A percentile compares a stretch with the other conserved stretches of the same genome.
Conservation (phyloP, 2,329 filamentous ascomycete species). For the Rutstroemia sp. region DNA sequence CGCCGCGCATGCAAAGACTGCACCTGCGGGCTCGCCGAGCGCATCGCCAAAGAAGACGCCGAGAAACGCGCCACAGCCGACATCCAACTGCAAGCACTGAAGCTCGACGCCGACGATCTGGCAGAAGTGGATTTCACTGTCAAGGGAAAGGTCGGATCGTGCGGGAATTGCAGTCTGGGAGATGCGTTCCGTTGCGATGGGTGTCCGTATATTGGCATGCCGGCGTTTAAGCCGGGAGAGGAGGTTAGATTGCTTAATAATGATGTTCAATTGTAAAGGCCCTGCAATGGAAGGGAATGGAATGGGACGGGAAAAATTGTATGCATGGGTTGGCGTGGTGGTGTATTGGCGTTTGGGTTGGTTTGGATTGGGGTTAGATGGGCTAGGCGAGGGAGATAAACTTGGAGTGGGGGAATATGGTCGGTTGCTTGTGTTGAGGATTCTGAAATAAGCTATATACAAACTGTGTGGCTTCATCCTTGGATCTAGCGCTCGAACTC, state of each 20-base stretch:
- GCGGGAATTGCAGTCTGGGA: conserved; percentile 87
- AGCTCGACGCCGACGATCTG: conserved; percentile 70
- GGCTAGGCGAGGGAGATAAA: no score
- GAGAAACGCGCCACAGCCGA: conserved; percentile 59
- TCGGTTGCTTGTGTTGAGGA: no score
- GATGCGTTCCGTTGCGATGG: conserved; percentile 75
- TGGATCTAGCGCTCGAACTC: no score
- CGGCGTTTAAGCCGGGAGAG: conserved; percentile 94
- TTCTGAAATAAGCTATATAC: no score
- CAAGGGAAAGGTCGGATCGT: conserved; percentile 92
- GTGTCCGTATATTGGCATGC: conserved; percentile 83
- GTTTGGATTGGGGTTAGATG: not conserved
- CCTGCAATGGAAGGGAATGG: not conserved
- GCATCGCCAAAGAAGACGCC: conserved; percentile 77
- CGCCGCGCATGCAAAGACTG: conserved; percentile 97
- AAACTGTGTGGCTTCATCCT: no score
- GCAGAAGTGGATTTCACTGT: conserved; percentile 94
- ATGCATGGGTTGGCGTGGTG: not conserved
- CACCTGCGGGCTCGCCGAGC: conserved; percentile 84
- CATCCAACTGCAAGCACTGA: conserved; percentile 54
- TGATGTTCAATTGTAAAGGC: conserved; percentile 64
- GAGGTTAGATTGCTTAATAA: conserved; percentile 85
- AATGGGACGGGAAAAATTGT: not conserved
- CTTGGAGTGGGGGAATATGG: no score
- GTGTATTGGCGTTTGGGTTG: not conserved